phyloP scores from a whole-genome alignment of 495 filamentous ascomycete genomes.

The Parachaetomium inaequale region DNA sequence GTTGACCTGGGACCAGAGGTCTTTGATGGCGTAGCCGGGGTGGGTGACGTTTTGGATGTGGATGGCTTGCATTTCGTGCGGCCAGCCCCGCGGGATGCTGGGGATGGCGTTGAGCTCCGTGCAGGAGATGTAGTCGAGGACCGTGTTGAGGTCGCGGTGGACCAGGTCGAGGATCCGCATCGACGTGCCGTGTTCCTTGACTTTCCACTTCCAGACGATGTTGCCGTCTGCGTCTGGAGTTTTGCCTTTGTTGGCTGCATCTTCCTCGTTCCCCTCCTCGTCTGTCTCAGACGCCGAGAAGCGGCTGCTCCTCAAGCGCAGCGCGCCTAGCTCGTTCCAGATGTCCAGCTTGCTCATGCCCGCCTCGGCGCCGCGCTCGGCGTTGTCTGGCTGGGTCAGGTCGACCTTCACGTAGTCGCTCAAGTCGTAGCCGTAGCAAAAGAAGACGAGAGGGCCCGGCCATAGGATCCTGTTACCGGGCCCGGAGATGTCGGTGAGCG shows the following conservation, averaged over 20 bases:
- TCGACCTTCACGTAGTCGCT: slow-evolving; percentile 11
- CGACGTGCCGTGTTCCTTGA: slow-evolving; percentile 8
- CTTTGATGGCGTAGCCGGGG: neutral
- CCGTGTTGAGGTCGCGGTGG: neutral
- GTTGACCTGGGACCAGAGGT: neutral
- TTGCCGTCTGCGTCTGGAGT: neutral
- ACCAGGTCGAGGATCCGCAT: slow-evolving; percentile 7
- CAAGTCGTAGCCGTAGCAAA: slow-evolving; percentile 9
- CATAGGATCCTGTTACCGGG: neutral
- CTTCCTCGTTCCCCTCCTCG: no score
- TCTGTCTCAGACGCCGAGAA: neutral
- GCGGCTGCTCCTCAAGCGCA: neutral
- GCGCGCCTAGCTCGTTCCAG: neutral
- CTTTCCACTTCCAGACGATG: slow-evolving; percentile 8
- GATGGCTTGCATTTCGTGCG: neutral
- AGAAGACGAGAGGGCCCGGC: slow-evolving; percentile 2
- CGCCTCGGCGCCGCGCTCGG: neutral
- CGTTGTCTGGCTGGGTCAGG: neutral
- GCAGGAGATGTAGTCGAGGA: neutral
- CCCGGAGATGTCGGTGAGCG: neutral
- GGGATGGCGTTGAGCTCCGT: neutral
- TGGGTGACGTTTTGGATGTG: slow-evolving; percentile 1
- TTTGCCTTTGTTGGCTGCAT: neutral
- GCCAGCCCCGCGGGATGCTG: neutral
- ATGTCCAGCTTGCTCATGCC: neutral